Percentiles rank a stretch among this genome's conserved stretches.
These are phyloP conservation scores for Candida golubevii DNA, from an alignment of 805 yeast genomes.

Conservation along the genomic window DNA sequence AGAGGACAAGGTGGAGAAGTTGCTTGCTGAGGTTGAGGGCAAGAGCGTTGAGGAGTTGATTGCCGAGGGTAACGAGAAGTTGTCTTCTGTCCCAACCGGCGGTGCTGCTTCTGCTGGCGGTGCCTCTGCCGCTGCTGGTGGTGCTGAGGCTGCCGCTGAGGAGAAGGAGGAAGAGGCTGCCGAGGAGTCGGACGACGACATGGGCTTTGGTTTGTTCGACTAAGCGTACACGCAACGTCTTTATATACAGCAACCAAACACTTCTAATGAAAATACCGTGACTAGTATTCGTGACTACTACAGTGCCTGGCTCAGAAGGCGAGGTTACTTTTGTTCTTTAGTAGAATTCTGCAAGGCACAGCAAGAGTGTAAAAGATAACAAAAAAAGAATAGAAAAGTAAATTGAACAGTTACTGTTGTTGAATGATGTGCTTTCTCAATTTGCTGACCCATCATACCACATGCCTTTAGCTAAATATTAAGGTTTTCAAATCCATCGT, in stretches of 20 bases:
- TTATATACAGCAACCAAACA: background rate
- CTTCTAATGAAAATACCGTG: too few species aligned
- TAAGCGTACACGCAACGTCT: constrained; percentile 11
- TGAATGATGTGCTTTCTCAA: too few species aligned
- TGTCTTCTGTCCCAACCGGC: constrained; percentile 33
- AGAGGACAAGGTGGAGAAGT: constrained; percentile 31
- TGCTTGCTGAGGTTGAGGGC: constrained; percentile 35
- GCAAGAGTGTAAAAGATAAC: too few species aligned
- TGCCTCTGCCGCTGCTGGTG: constrained; percentile 24
- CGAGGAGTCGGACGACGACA: constrained; percentile 27
- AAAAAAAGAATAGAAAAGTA: too few species aligned
- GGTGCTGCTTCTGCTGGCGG: constrained; percentile 25
- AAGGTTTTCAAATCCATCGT: background rate
- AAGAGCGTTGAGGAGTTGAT: constrained; percentile 34
- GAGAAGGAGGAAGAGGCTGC: constrained; percentile 24
- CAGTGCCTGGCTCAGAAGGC: too few species aligned
- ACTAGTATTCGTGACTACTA: too few species aligned
- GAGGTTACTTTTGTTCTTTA: too few species aligned
- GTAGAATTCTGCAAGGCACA: too few species aligned
- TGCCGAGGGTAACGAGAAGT: constrained; percentile 35
- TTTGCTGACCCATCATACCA: too few species aligned
- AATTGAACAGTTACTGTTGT: too few species aligned
- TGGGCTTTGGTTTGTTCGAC: constrained; percentile 33
- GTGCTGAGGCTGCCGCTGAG: constrained; percentile 25
- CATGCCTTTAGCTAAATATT: too few species aligned